A percentile compares a stretch with the other conserved stretches of the same genome.
These are phyloP conservation scores for Candida railenensis DNA, from an alignment of 805 yeast genomes.

Conservation along the genomic window DNA sequence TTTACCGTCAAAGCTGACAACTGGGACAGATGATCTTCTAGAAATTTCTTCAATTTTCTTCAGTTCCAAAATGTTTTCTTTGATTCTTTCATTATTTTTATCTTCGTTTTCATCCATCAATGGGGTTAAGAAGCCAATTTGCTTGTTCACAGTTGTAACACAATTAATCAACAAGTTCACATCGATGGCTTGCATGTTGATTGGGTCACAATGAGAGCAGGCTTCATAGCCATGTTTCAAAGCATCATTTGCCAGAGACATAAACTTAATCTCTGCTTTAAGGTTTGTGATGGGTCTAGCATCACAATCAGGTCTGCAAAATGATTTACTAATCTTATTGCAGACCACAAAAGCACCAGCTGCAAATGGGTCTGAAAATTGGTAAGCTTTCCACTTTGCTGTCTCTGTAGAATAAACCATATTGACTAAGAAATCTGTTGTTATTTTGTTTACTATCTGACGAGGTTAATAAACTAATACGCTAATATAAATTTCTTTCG, in stretches of 20 bases:
- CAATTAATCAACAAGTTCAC: constrained; percentile 46
- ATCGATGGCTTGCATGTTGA: constrained; percentile 43
- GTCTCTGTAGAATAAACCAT: constrained; percentile 45
- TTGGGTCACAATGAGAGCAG: constrained; percentile 59
- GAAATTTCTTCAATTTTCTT: constrained; percentile 19
- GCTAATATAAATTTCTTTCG: no score
- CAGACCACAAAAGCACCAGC: constrained; percentile 57
- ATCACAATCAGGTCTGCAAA: constrained; percentile 74
- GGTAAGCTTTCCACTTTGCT: constrained; percentile 62
- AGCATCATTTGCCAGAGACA: constrained; percentile 42
- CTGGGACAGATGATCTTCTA: constrained; percentile 31
- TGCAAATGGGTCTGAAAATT: constrained; percentile 65
- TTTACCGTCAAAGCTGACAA: constrained; percentile 22
- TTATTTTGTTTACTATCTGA: no score
- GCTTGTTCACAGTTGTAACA: constrained; percentile 53
- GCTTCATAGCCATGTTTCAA: constrained; percentile 43
- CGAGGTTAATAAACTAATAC: no score
- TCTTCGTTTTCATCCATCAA: constrained; percentile 46
- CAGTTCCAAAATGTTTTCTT: constrained; percentile 32
- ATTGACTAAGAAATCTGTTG: not conserved
- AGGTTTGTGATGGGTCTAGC: constrained; percentile 40
- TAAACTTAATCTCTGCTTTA: constrained; percentile 46
- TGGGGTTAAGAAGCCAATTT: constrained; percentile 59
- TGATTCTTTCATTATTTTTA: constrained; percentile 32
- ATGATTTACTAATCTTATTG: constrained; percentile 38